Conservation (phyloP, 306 rosid species). For the Cicer chorassanicum region DNA sequence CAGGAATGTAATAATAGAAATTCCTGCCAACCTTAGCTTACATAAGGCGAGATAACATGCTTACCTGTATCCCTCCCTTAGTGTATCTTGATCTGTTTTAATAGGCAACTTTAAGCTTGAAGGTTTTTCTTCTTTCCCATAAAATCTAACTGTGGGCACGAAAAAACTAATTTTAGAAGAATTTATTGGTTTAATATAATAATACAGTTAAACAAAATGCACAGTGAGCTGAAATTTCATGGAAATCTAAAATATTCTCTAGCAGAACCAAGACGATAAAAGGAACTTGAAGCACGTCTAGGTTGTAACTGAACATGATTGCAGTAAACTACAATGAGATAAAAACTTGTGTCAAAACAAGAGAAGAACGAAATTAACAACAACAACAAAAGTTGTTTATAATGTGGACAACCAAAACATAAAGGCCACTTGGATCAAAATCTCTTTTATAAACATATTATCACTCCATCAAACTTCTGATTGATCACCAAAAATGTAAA, state of each 20-base stretch:
- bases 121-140: constrained; percentile 69
- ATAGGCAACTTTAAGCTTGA: constrained; percentile 63
- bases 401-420: neutral
- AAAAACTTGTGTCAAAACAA: constrained; percentile 2
- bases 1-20: constrained; percentile 24
- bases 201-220: constrained; percentile 15
- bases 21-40: neutral
- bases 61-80: constrained; percentile 89
- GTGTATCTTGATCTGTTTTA: constrained; percentile 91
- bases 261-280: constrained; percentile 25
- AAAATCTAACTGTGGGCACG: constrained; percentile 66
- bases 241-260: constrained; percentile 20
- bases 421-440: neutral
- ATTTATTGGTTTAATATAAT: constrained; percentile 12
- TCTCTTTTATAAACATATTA: constrained; percentile 6
- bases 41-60: constrained; percentile 19
- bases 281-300: neutral
- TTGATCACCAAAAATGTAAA: neutral
- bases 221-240: constrained; percentile 23
- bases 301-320: constrained; percentile 14
- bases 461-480: constrained; percentile 13
- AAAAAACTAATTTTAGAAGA: constrained; percentile 29
- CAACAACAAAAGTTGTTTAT: neutral
- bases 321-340: constrained; percentile 7
- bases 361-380: neutral